Percentiles rank a stretch among this genome's conserved stretches.
phyloP scores from a whole-genome alignment of 2,329 filamentous ascomycete genomes.

The Calonectria ilicicola region DNA sequence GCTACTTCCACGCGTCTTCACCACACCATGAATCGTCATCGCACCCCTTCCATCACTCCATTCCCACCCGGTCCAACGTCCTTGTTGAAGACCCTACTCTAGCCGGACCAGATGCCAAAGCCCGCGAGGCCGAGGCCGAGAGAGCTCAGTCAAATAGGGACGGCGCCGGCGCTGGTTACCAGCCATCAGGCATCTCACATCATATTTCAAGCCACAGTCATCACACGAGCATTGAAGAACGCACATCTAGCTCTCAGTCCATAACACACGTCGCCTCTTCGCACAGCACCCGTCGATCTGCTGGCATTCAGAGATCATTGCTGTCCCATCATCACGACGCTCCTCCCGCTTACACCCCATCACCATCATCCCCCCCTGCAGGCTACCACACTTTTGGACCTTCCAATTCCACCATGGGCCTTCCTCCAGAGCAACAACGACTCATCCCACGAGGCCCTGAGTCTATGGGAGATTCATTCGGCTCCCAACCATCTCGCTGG shows the following conservation, averaged over 20 bases:
- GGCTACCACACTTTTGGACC: constrained; percentile 60
- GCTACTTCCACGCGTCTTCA: constrained; percentile 61
- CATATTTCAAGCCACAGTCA: constrained; percentile 27
- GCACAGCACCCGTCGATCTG: background rate
- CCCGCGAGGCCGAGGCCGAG: constrained; percentile 58
- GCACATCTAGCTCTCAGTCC: background rate
- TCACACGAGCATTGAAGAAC: constrained; percentile 40
- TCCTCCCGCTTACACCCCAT: constrained; percentile 64
- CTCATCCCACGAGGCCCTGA: constrained; percentile 58
- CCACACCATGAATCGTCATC: constrained; percentile 39
- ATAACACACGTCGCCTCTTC: background rate
- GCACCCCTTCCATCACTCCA: constrained; percentile 41
- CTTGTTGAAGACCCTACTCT: constrained; percentile 63
- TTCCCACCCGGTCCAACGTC: constrained; percentile 61
- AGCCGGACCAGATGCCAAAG: constrained; percentile 54
- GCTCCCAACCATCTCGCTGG: constrained; percentile 43
- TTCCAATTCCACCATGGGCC: constrained; percentile 52
- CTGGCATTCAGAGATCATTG: constrained; percentile 15
- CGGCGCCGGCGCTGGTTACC: background rate
- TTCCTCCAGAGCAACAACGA: constrained; percentile 55
- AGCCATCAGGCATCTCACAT: background rate
- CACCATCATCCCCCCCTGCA: constrained; percentile 45
- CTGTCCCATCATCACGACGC: constrained; percentile 51
- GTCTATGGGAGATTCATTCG: constrained; percentile 56
- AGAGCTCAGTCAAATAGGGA: constrained; percentile 45